Conservation (phyloP, 176 grass and related monocot genomes). For the Aegilops bicornis region DNA sequence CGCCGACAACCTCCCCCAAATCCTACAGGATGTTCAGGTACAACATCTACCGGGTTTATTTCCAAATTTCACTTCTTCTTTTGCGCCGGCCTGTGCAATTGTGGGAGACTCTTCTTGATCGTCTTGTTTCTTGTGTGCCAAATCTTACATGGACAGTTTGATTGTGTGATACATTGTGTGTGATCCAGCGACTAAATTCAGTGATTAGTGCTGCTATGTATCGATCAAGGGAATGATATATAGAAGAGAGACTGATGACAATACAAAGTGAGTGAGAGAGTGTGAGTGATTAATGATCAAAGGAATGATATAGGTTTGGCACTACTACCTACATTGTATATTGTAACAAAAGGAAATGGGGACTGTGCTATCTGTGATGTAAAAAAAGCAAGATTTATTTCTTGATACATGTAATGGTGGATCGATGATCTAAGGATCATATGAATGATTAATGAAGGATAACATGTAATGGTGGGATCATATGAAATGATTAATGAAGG, state of each 20-base stretch:
- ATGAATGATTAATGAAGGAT: not conserved
- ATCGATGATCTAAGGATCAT: not conserved
- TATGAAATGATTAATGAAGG: not conserved
- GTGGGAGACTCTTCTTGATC: no score
- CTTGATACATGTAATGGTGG: not conserved
- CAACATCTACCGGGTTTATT: not conserved
- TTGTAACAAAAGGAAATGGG: not conserved
- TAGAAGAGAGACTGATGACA: not conserved
- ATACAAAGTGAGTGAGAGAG: not conserved
- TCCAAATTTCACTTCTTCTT: not conserved
- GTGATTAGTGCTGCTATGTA: not conserved
- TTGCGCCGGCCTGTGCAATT: not conserved
- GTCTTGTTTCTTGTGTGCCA: not conserved
- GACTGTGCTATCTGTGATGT: not conserved
- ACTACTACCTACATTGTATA: no score
- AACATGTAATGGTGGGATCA: no score
- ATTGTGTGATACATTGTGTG: not conserved
- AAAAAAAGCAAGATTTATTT: not conserved
- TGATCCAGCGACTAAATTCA: not conserved
- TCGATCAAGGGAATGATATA: not conserved
- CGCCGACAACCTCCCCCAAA: not conserved
- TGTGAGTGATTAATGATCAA: no score
- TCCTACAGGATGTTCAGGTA: not conserved
- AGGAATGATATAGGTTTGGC: no score
- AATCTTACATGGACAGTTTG: not conserved